A percentile compares a stretch with the other conserved stretches of the same genome.
phyloP scores from a whole-genome alignment of 495 filamentous ascomycete genomes.

The Tuber magnatum region DNA sequence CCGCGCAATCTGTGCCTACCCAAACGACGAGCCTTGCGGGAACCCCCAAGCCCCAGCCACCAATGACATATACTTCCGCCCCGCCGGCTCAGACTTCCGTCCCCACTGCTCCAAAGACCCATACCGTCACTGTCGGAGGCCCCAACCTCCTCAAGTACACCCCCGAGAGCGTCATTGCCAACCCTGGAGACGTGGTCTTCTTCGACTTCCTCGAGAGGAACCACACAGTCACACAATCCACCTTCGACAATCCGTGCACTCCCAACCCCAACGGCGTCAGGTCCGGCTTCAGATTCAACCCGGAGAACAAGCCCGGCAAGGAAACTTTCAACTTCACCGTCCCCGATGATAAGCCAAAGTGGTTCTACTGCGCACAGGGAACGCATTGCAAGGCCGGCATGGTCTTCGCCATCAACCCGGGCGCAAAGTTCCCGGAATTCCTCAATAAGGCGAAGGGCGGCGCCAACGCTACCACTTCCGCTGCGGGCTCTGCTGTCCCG shows the following conservation, averaged over 20 bases:
- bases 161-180: constrained; percentile 33
- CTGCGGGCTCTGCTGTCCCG: not conserved
- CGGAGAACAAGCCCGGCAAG: constrained; percentile 15
- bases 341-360: constrained; percentile 11
- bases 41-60: not conserved
- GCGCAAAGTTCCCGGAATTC: constrained; percentile 36
- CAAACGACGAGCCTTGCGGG: constrained; percentile 1
- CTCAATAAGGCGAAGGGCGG: constrained; percentile 30
- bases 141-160: constrained; percentile 33
- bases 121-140: constrained; percentile 38
- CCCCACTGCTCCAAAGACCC: constrained; percentile 12
- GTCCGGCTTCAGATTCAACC: constrained; percentile 35
- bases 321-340: constrained; percentile 26
- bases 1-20: not conserved
- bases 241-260: constrained; percentile 39
- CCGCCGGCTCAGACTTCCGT: not conserved
- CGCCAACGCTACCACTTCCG: constrained; percentile 1
- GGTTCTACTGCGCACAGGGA: constrained; percentile 28
- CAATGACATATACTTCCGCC: not conserved
- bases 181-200: constrained; percentile 38
- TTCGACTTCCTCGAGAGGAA: constrained; percentile 41
- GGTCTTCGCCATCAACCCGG: constrained; percentile 41
- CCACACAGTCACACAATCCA: constrained; percentile 42
- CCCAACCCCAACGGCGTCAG: constrained; percentile 17
- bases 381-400: constrained; percentile 39